Conservation (phyloP, 768 basidiomycete species). For the Leccinum boreale region DNA sequence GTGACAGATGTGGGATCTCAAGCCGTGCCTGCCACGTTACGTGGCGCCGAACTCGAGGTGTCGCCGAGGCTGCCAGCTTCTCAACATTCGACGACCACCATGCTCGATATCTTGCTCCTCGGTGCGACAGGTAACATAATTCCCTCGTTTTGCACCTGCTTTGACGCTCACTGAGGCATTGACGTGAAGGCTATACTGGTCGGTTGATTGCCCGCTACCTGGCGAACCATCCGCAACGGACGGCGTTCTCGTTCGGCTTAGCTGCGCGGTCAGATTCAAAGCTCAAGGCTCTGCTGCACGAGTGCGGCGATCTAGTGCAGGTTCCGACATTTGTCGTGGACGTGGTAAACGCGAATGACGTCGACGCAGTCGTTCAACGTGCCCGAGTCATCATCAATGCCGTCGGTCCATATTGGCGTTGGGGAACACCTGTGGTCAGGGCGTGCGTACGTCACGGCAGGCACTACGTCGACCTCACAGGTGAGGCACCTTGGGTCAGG, state of each 20-base stretch:
- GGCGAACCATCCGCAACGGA: conserved; percentile 53
- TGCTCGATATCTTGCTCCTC: conserved; percentile 62
- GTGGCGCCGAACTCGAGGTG: conserved; percentile 1
- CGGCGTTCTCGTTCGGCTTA: conserved; percentile 61
- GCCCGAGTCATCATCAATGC: conserved; percentile 72
- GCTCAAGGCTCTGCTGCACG: conserved; percentile 49
- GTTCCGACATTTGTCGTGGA: conserved; percentile 55
- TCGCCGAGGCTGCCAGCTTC: neutral
- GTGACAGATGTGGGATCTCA: neutral
- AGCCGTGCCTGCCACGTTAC: conserved; percentile 6
- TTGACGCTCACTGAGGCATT: conserved; percentile 8
- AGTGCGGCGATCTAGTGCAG: conserved; percentile 39
- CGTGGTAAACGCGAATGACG: conserved; percentile 47
- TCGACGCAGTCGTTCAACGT: conserved; percentile 55
- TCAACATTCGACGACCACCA: conserved; percentile 20
- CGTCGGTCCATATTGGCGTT: conserved; percentile 72
- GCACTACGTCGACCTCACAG: conserved; percentile 85
- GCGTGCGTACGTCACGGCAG: conserved; percentile 71
- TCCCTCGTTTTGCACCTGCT: neutral
- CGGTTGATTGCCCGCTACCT: conserved; percentile 68
- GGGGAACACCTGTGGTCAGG: conserved; percentile 74
- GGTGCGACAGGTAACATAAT: conserved; percentile 56
- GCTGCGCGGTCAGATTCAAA: conserved; percentile 67
- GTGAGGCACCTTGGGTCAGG: conserved; percentile 66
- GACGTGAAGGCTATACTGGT: conserved; percentile 59